These are phyloP conservation scores for Biscogniauxia mediterranea DNA, from an alignment of 2,329 filamentous ascomycete species.

Conservation along the genomic window DNA sequence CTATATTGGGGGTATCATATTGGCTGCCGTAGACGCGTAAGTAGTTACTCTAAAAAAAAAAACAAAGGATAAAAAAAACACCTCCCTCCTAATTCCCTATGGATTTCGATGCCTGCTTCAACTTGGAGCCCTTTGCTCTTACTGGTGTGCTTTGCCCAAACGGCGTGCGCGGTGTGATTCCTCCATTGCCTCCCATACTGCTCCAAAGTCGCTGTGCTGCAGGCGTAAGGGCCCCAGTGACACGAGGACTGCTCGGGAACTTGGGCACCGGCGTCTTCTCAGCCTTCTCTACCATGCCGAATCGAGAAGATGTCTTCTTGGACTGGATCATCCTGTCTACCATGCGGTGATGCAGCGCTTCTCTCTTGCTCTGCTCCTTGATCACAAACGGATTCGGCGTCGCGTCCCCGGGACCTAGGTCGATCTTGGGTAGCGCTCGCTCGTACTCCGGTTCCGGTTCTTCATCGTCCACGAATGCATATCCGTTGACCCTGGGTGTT, in stretches of 20 bases:
- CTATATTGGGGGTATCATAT: too few relatives aligned
- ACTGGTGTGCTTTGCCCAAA: constrained; percentile 41
- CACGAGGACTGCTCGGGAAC: constrained; percentile 65
- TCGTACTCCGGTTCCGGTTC: constrained; percentile 53
- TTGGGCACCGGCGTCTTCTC: constrained; percentile 64
- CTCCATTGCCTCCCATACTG: constrained; percentile 50
- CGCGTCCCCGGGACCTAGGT: constrained; percentile 59
- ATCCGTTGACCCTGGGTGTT: constrained; percentile 89
- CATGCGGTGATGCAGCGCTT: constrained; percentile 81
- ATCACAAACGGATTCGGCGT: constrained; percentile 79
- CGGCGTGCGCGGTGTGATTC: constrained; percentile 36
- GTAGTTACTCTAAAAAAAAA: neutral
- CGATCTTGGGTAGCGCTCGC: constrained; percentile 44
- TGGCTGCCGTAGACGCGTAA: neutral
- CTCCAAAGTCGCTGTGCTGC: constrained; percentile 69
- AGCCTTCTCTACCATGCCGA: constrained; percentile 59
- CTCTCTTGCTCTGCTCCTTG: constrained; percentile 69
- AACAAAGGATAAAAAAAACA: neutral
- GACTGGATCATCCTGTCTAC: constrained; percentile 77
- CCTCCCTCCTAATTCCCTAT: constrained; percentile 5
- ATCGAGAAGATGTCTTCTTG: constrained; percentile 61
- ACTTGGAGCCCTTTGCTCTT: constrained; percentile 33
- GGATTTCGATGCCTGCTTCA: constrained; percentile 35
- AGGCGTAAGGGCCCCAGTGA: constrained; percentile 63
- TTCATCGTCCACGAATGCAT: constrained; percentile 88